Evolutionary conservation across 306 rosid species (phyloP), one percentile per base, ranked within the genome.

Genomic region (Pachyrhizus erosus): DNA sequence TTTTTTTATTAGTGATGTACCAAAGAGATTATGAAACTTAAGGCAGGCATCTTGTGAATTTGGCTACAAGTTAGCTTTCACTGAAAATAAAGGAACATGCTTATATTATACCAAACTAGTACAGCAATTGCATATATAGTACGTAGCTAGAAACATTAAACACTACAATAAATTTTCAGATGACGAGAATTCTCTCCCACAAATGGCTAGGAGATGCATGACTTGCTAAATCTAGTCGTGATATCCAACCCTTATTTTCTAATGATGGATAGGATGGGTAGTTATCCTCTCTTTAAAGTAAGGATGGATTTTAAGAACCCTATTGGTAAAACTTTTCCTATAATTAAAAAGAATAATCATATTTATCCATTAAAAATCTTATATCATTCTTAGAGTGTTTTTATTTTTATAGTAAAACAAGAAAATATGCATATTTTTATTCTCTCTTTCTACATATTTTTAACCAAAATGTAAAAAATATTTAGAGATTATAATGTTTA

Each of bases 41-140:
- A 80, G 79, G 87, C 89, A 80, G 79, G 87, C 89, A 88, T 85
- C 84, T 60, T 68, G 64, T 84, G 76, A 70, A 69, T 71, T 77
- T 57, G 52, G 67, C 52, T 76, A 29, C 21, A 43, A 23, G 40
- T n/a, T 74, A 24, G 76, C 80, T 81, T 80, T 87, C 46, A 61
- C 21, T 31, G 66, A 34, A 34, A 34, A n/a, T n/a, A n/a, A n/a
- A n/a, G n/a, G n/a, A n/a, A n/a, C n/a, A n/a, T n/a, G n/a, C n/a
- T n/a, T n/a, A n/a, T n/a, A n/a, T n/a, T n/a, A n/a, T n/a, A 46
- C 80, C 77, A 75, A 83, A 81, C 71, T 37, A 24, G 45, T 27
- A 1, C 11, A 55, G n/a, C 42, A 10, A 80, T 11, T 42, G 71
- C 61, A 70, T 80, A 3, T 48, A 48, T 48, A 7, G 78, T 27